These are phyloP conservation scores for Phanerochaete carnosa DNA, from an alignment of 768 basidiomycete genomes.

Conservation along the genomic window DNA sequence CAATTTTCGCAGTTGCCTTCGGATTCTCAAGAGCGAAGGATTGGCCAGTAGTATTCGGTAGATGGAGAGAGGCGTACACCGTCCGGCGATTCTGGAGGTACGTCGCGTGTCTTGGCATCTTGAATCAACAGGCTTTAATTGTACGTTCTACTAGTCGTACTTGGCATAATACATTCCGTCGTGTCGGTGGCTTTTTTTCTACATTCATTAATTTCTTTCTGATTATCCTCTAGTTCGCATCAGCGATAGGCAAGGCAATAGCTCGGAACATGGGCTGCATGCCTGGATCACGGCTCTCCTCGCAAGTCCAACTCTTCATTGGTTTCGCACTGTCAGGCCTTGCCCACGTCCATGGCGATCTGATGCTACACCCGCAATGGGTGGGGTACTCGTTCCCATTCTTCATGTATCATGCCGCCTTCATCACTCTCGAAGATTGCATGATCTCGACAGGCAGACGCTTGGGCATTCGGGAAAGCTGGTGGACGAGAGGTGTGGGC, in stretches of 20 bases:
- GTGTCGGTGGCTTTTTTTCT: conserved; percentile 7
- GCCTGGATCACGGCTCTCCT: conserved; percentile 13
- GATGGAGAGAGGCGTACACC: conserved; percentile 18
- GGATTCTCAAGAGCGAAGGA: conserved; percentile 3
- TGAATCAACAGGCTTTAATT: neutral
- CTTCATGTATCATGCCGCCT: conserved; percentile 15
- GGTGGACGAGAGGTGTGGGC: conserved; percentile 2
- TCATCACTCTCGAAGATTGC: conserved; percentile 17
- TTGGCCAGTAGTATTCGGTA: conserved; percentile 18
- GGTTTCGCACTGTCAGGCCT: conserved; percentile 17
- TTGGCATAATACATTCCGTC: conserved; percentile 20
- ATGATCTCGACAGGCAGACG: conserved; percentile 4
- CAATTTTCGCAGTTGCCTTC: conserved; percentile 7
- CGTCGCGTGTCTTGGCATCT: neutral
- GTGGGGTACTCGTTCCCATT: conserved; percentile 15
- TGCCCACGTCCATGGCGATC: conserved; percentile 16
- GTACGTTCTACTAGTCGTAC: conserved; percentile 6
- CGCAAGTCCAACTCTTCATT: conserved; percentile 18
- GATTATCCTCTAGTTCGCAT: conserved; percentile 5
- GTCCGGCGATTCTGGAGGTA: conserved; percentile 20
- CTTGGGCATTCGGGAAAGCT: neutral
- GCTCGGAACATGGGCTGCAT: conserved; percentile 7
- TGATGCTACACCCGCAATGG: conserved; percentile 9
- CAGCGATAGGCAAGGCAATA: conserved; percentile 9
- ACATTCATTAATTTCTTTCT: neutral